These are phyloP conservation scores for Gliomastix tumulicola DNA, from an alignment of 2,329 filamentous ascomycete genomes.

Conservation along the genomic window DNA sequence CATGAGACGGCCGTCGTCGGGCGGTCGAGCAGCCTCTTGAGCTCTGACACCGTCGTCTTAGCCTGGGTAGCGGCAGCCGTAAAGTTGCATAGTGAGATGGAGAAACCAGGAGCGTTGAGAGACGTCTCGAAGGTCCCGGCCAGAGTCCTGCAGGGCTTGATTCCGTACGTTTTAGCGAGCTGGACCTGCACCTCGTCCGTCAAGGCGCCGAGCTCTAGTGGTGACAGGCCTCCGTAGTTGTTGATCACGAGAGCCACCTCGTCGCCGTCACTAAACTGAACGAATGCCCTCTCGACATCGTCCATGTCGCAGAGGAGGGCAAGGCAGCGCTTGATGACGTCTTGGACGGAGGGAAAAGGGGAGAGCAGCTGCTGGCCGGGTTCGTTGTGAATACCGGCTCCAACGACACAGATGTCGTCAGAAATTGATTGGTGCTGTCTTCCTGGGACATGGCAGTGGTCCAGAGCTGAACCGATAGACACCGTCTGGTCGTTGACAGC, in stretches of 20 bases:
- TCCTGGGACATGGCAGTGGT: conserved; percentile 67
- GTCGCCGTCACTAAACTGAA: conserved; percentile 33
- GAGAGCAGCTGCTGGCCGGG: conserved; percentile 18
- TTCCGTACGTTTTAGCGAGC: conserved; percentile 14
- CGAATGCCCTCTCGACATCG: conserved; percentile 46
- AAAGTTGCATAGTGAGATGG: conserved; percentile 46
- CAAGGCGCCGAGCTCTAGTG: conserved; percentile 47
- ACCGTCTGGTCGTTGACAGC: conserved; percentile 51
- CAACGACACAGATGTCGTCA: conserved; percentile 30
- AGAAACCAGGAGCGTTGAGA: conserved; percentile 48
- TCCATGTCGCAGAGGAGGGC: conserved; percentile 39
- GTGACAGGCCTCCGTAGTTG: conserved; percentile 49
- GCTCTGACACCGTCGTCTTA: conserved; percentile 17
- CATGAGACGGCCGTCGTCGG: conserved; percentile 43
- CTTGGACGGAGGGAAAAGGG: conserved; percentile 28
- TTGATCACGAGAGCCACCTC: conserved; percentile 46
- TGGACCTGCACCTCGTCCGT: conserved; percentile 43
- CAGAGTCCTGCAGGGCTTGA: conserved; percentile 32
- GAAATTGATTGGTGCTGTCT: conserved; percentile 40
- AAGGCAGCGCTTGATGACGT: conserved; percentile 38
- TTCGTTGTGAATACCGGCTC: conserved; percentile 51
- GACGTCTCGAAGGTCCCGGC: conserved; percentile 39
- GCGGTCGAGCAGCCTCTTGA: conserved; percentile 39
- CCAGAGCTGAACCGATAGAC: conserved; percentile 61
- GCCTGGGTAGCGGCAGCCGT: conserved; percentile 20